Conservation (phyloP, 257 asterid species). For the Fraxinus quadrangulata region DNA sequence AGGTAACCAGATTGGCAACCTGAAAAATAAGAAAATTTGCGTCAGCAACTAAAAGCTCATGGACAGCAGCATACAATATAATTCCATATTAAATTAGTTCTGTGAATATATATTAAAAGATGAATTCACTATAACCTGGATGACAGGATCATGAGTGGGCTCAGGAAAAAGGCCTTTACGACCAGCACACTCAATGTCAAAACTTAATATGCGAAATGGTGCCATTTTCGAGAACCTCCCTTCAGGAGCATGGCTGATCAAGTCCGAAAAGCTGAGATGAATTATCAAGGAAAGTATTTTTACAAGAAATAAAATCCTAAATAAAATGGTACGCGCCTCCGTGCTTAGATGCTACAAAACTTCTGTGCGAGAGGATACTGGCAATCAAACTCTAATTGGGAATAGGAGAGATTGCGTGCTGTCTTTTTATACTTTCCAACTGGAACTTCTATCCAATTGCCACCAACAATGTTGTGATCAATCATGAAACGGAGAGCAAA, state of each 20-base stretch:
- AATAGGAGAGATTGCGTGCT: conserved; percentile 58
- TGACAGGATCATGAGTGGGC: conserved; percentile 97
- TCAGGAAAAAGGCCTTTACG: conserved; percentile 98
- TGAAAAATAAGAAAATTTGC: conserved; percentile 34
- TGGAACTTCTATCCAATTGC: conserved; percentile 95
- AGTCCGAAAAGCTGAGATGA: conserved; percentile 63
- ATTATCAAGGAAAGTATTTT: conserved; percentile 37
- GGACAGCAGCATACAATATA: conserved; percentile 26
- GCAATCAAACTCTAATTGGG: conserved; percentile 91
- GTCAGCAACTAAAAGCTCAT: conserved; percentile 29
- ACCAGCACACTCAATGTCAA: conserved; percentile 98
- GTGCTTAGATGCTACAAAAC: conserved; percentile 13
- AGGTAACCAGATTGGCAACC: conserved; percentile 92
- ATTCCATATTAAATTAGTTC: neutral
- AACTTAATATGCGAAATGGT: conserved; percentile 95
- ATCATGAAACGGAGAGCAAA: conserved; percentile 99
- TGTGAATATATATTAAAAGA: conserved; percentile 4
- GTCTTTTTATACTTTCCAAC: conserved; percentile 72
- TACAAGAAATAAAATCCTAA: neutral
- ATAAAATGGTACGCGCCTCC: conserved; percentile 1
- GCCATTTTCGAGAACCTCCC: conserved; percentile 98
- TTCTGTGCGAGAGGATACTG: conserved; percentile 69
- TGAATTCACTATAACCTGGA: conserved; percentile 59
- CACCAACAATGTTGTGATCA: conserved; percentile 91
- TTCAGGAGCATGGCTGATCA: conserved; percentile 92